Conservation (phyloP, 306 rosid species). For the Psophocarpus tetragonolobus region DNA sequence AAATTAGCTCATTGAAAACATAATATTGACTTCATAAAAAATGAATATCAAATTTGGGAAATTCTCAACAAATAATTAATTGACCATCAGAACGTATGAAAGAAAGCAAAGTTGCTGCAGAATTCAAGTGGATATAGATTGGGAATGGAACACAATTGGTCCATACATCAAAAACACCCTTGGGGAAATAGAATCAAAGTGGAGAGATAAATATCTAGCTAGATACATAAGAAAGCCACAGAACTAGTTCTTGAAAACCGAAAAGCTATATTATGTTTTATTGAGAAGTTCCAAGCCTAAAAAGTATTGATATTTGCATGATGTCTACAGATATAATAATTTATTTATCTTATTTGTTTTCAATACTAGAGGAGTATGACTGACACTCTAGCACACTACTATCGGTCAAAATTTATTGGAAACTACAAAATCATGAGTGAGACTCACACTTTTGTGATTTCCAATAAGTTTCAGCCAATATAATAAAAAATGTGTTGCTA, state of each 20-base stretch:
- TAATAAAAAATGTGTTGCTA: too few relatives aligned
- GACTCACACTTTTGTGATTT: too few relatives aligned
- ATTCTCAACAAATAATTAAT: neutral
- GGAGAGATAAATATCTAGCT: neutral
- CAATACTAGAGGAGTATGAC: too few relatives aligned
- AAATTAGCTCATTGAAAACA: conserved; percentile 23
- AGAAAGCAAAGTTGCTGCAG: neutral
- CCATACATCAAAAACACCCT: conserved; percentile 30
- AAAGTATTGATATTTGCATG: neutral
- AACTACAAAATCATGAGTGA: too few relatives aligned
- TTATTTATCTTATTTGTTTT: conserved; percentile 32
- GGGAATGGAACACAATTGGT: conserved; percentile 8
- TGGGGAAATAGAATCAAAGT: neutral
- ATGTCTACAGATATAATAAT: neutral
- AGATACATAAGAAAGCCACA: neutral
- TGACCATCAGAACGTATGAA: neutral
- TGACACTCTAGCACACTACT: too few relatives aligned
- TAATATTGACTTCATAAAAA: conserved; percentile 17
- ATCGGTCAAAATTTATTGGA: too few relatives aligned
- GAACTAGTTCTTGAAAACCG: conserved; percentile 1
- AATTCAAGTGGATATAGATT: conserved; percentile 6
- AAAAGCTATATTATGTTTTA: neutral
- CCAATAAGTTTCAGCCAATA: too few relatives aligned
- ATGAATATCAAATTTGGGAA: neutral
- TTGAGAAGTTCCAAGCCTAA: neutral